phyloP scores from a whole-genome alignment of 2,329 filamentous ascomycete species.

The Aureobasidium lini region DNA sequence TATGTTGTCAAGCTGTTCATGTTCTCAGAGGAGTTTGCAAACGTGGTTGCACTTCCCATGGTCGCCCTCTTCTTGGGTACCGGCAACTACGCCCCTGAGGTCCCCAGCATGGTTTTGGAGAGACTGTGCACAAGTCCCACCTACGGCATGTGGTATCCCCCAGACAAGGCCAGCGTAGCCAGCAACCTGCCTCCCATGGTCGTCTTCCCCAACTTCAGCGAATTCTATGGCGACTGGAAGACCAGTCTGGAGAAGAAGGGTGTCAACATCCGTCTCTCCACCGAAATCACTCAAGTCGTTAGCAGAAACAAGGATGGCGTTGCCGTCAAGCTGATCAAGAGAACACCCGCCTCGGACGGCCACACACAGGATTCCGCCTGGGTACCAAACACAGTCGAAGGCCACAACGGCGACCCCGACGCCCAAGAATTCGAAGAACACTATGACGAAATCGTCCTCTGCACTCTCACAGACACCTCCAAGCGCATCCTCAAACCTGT shows the following conservation, averaged over 20 bases:
- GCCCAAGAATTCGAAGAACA: conserved; percentile 38
- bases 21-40: conserved; percentile 62
- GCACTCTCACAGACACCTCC: conserved; percentile 50
- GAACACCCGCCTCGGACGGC: conserved; percentile 34
- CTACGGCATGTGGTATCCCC: conserved; percentile 53
- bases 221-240: conserved; percentile 55
- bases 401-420: conserved; percentile 34
- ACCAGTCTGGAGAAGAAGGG: conserved; percentile 47
- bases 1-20: conserved; percentile 59
- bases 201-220: conserved; percentile 55
- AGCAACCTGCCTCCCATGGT: conserved; percentile 50
- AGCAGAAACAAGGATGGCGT: conserved; percentile 47
- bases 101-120: conserved; percentile 59
- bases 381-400: conserved; percentile 29
- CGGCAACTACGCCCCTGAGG: conserved; percentile 65
- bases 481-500: conserved; percentile 52
- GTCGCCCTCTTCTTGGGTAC: conserved; percentile 68
- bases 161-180: conserved; percentile 40
- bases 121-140: conserved; percentile 45
- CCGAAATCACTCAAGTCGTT: conserved; percentile 48
- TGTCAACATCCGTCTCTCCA: conserved; percentile 49
- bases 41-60: conserved; percentile 64
- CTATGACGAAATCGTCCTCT: conserved; percentile 61
- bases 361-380: conserved; percentile 41
- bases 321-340: conserved; percentile 39